Conservation (phyloP, 495 filamentous ascomycete species). For the Immersiella caudata region DNA sequence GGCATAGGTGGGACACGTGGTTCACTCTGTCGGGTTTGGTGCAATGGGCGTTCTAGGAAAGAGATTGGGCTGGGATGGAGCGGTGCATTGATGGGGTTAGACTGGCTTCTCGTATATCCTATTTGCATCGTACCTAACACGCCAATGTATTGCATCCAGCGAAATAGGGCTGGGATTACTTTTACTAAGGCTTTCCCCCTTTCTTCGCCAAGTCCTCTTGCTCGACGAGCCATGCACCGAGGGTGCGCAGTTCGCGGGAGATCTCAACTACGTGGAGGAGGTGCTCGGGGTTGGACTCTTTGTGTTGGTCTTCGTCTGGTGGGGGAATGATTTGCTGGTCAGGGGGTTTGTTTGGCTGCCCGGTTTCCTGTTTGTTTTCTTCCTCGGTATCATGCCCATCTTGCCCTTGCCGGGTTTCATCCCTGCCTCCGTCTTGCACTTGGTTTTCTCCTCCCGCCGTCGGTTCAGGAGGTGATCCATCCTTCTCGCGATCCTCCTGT, state of each 20-base stretch:
- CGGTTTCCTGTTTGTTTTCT: not conserved
- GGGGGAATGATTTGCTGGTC: not conserved
- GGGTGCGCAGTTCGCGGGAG: constrained; percentile 4
- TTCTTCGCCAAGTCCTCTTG: not conserved
- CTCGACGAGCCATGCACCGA: constrained; percentile 6
- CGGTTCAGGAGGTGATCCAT: too few relatives aligned
- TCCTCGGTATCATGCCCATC: not conserved
- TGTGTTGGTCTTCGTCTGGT: constrained; percentile 5
- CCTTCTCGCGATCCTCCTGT: too few relatives aligned
- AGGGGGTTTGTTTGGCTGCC: not conserved
- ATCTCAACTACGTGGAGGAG: constrained; percentile 1
- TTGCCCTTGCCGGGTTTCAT: not conserved
- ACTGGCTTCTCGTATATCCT: not conserved
- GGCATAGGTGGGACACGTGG: constrained; percentile 23
- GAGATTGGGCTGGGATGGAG: not conserved
- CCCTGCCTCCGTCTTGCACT: too few relatives aligned
- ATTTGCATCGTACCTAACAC: not conserved
- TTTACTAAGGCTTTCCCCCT: not conserved
- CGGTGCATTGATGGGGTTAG: not conserved
- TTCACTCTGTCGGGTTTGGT: not conserved
- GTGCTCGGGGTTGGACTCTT: not conserved
- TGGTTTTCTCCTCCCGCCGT: not conserved
- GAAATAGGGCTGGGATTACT: not conserved
- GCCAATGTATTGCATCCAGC: not conserved
- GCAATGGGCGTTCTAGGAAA: not conserved